These are phyloP conservation scores for Alloteropsis semialata DNA, from an alignment of 176 grass and related monocot genomes.

Conservation along the genomic window DNA sequence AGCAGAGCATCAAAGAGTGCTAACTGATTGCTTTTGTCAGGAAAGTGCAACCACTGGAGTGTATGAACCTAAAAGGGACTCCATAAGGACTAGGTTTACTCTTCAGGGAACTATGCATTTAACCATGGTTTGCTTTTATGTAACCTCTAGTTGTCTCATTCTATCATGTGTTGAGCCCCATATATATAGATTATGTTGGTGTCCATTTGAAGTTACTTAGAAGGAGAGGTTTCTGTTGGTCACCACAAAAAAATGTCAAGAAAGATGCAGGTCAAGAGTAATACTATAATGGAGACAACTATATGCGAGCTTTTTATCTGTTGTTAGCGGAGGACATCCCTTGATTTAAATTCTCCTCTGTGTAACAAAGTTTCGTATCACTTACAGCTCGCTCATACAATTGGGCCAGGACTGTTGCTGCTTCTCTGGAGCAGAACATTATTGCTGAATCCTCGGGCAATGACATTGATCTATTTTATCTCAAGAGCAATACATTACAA, in stretches of 20 bases:
- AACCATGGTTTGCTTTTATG: neutral
- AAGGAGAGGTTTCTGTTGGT: neutral
- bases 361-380: neutral
- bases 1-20: neutral
- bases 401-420: neutral
- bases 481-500: neutral
- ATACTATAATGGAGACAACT: neutral
- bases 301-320: neutral
- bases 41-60: neutral
- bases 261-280: neutral
- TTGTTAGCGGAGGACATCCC: neutral
- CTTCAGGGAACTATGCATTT: neutral
- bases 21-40: neutral
- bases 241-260: neutral
- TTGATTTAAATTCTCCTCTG: neutral
- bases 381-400: neutral
- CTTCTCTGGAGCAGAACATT: neutral
- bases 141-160: neutral
- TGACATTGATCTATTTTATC: neutral
- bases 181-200: neutral
- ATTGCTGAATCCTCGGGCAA: neutral
- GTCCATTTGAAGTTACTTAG: neutral
- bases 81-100: neutral
- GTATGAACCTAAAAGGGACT: neutral
- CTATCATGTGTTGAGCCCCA: neutral